phyloP scores from a whole-genome alignment of 768 basidiomycete species.

The Agaricus blazei region DNA sequence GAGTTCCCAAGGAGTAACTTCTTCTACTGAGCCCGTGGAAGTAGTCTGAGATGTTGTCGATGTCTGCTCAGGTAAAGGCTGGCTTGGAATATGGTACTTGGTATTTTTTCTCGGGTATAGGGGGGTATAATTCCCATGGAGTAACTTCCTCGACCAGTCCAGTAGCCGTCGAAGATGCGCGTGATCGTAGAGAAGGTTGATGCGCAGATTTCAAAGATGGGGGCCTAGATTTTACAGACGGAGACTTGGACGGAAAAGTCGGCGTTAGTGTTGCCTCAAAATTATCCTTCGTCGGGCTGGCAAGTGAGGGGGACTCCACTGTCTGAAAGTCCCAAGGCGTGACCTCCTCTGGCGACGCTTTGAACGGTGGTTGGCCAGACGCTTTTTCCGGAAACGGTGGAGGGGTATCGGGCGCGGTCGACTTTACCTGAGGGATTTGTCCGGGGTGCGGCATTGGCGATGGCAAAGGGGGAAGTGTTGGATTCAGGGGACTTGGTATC shows the following conservation, averaged over 20 bases:
- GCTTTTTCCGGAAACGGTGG: constrained; percentile 8
- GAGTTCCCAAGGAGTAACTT: constrained; percentile 21
- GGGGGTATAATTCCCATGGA: constrained; percentile 30
- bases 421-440: constrained; percentile 23
- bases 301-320: not conserved
- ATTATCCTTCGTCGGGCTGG: not conserved
- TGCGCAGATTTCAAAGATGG: constrained; percentile 3
- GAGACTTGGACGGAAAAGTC: constrained; percentile 12
- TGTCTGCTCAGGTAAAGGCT: constrained; percentile 1
- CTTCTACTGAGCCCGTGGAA: constrained; percentile 13
- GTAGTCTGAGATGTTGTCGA: constrained; percentile 5
- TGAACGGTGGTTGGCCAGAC: constrained; percentile 20
- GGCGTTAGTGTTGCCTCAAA: constrained; percentile 10
- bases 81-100: constrained; percentile 2
- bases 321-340: constrained; percentile 14
- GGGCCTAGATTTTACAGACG: constrained; percentile 10
- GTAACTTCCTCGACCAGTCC: constrained; percentile 24
- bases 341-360: constrained; percentile 15
- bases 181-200: constrained; percentile 14
- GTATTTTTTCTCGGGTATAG: constrained; percentile 8
- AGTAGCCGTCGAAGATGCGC: constrained; percentile 16
- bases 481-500: constrained; percentile 11
- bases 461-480: constrained; percentile 8
- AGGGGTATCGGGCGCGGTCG: constrained; percentile 3
- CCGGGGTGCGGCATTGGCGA: constrained; percentile 20